Evolutionary conservation across 768 basidiomycete genomes (phyloP).

Genomic region (Hysterangium stoloniferum): DNA sequence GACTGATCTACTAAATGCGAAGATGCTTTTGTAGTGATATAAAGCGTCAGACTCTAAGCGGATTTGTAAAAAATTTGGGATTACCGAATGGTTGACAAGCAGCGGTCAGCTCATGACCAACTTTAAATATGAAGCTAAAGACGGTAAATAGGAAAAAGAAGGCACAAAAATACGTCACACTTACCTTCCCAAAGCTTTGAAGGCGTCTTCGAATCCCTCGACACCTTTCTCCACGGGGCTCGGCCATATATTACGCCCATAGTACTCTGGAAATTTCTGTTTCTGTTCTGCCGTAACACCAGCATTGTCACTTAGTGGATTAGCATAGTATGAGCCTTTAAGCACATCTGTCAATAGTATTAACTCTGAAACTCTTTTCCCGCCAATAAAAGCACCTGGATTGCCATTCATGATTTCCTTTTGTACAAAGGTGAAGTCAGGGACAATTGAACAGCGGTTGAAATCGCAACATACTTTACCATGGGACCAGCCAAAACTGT

Average conservation of each 20-base stretch:
- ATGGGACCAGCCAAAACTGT: conserved; percentile 94
- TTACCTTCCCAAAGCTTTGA: conserved; percentile 76
- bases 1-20: conserved; percentile 58
- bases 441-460: background rate
- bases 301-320: conserved; percentile 62
- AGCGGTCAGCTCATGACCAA: conserved; percentile 71
- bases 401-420: conserved; percentile 96
- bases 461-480: conserved; percentile 56
- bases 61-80: background rate
- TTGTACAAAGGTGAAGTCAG: conserved; percentile 1
- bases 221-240: conserved; percentile 45
- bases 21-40: conserved; percentile 38
- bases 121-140: conserved; percentile 65
- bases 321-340: conserved; percentile 95
- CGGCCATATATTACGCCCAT: conserved; percentile 85
- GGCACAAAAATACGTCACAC: conserved; percentile 13
- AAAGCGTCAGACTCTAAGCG: conserved; percentile 1
- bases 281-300: conserved; percentile 50
- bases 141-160: background rate
- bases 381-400: conserved; percentile 38
- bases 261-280: conserved; percentile 70
- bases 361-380: conserved; percentile 3
- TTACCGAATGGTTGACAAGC: conserved; percentile 91
- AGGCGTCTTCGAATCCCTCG: conserved; percentile 77
- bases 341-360: conserved; percentile 47